These are phyloP conservation scores for Mrakia hoshinonis DNA, from an alignment of 768 basidiomycete genomes.

Conservation along the genomic window DNA sequence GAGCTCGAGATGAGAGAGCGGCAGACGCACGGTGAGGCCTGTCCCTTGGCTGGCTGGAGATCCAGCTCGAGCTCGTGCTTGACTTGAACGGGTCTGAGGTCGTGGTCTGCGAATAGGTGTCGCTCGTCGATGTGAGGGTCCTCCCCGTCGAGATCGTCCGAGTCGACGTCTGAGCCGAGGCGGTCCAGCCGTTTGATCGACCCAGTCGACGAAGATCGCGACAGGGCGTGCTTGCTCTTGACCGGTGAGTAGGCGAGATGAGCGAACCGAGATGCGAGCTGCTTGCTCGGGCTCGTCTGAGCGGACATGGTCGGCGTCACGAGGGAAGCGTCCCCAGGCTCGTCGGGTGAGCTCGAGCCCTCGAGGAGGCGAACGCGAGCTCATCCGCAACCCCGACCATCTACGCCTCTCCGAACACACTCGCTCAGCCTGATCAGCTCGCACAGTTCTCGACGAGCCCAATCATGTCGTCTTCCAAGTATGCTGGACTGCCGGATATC, in stretches of 20 bases:
- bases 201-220: not conserved
- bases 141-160: not conserved
- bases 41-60: not conserved
- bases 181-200: not conserved
- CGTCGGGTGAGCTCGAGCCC: not conserved
- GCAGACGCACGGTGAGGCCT: not conserved
- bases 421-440: not conserved
- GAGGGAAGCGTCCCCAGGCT: not conserved
- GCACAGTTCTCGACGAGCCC: not conserved
- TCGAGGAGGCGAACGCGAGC: too few relatives aligned
- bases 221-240: not conserved
- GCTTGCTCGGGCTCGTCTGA: not conserved
- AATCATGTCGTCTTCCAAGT: constrained; percentile 72
- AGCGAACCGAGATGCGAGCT: not conserved
- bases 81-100: not conserved
- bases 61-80: not conserved
- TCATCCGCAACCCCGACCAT: not conserved
- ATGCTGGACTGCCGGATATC: constrained; percentile 83
- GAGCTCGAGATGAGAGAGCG: not conserved
- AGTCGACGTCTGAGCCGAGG: not conserved
- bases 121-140: not conserved
- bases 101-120: not conserved
- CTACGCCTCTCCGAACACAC: not conserved
- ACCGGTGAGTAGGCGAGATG: constrained; percentile 2
- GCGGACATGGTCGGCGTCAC: not conserved